A percentile compares a stretch with the other conserved stretches of the same genome.
Conservation (phyloP, 495 filamentous ascomycete genomes). For the Mytilinidion resinicola region DNA sequence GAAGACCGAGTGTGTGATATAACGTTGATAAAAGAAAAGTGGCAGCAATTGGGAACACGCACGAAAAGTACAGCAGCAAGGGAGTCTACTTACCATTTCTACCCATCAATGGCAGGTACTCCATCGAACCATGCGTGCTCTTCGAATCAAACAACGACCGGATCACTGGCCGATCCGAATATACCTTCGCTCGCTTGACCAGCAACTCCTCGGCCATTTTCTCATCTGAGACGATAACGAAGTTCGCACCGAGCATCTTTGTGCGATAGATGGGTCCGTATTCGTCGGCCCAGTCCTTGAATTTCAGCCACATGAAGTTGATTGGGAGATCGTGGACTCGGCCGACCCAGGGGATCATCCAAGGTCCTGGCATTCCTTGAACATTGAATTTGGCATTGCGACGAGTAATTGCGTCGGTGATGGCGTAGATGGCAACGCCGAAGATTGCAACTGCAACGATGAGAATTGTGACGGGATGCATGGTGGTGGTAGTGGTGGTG, state of each 20-base stretch:
- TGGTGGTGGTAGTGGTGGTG: constrained; percentile 7
- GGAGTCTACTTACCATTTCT: constrained; percentile 29
- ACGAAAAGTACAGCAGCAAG: no score
- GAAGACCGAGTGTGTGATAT: no score
- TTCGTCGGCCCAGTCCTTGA: constrained; percentile 37
- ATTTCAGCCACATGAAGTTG: constrained; percentile 38
- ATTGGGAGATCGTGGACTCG: constrained; percentile 32
- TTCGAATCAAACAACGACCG: constrained; percentile 33
- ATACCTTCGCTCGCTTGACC: constrained; percentile 34
- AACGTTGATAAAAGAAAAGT: background rate
- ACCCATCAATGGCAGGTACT: constrained; percentile 36
- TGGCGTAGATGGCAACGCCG: constrained; percentile 23
- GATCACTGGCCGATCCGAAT: constrained; percentile 31
- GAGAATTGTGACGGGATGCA: constrained; percentile 26
- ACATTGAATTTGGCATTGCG: constrained; percentile 28
- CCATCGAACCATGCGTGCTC: constrained; percentile 34
- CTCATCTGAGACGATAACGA: constrained; percentile 37
- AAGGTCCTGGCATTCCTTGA: constrained; percentile 20
- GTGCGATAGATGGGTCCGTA: constrained; percentile 39
- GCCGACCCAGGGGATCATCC: constrained; percentile 20
- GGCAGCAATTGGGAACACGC: no score
- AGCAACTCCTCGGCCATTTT: constrained; percentile 39
- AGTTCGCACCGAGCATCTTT: constrained; percentile 28
- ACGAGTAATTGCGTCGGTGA: constrained; percentile 20
- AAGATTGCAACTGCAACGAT: constrained; percentile 19